Conservation (phyloP, 805 yeast genomes). For the Candida hungchunana region DNA sequence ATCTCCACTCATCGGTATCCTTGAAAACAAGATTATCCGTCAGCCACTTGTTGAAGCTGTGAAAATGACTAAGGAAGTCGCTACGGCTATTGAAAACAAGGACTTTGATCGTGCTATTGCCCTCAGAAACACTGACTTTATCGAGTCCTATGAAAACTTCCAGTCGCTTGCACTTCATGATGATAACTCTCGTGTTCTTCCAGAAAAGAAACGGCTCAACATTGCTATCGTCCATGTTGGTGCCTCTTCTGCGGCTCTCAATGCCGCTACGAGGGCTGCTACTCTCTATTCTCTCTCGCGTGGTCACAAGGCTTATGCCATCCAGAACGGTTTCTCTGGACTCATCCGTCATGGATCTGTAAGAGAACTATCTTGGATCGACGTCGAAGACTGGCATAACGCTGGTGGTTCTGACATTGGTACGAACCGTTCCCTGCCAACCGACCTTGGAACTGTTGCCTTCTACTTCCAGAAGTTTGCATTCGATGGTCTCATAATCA, state of each 20-base stretch:
- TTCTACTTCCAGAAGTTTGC: conserved; percentile 85
- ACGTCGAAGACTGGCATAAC: conserved; percentile 84
- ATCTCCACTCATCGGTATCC: conserved; percentile 88
- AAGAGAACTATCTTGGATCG: conserved; percentile 70
- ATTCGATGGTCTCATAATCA: conserved; percentile 83
- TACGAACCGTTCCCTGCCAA: conserved; percentile 85
- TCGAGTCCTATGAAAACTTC: conserved; percentile 71
- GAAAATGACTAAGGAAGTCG: conserved; percentile 79
- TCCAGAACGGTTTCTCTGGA: conserved; percentile 92
- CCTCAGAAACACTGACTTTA: conserved; percentile 83
- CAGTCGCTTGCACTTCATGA: not conserved
- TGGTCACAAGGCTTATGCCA: conserved; percentile 89
- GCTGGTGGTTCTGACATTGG: conserved; percentile 96
- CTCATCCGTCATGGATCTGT: conserved; percentile 89
- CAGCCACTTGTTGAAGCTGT: conserved; percentile 90
- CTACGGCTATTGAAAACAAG: conserved; percentile 72
- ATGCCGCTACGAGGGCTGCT: conserved; percentile 75
- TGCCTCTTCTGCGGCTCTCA: conserved; percentile 97
- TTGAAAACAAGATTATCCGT: conserved; percentile 82
- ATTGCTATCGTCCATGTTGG: conserved; percentile 90
- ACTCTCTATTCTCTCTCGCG: conserved; percentile 63
- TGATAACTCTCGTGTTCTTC: conserved; percentile 53
- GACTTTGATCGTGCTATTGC: conserved; percentile 86
- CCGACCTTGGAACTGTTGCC: conserved; percentile 86
- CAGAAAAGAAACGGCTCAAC: conserved; percentile 57